Evolutionary conservation across 129 eudicot genomes (phyloP).

Genomic region (Flaveria ramosissima): DNA sequence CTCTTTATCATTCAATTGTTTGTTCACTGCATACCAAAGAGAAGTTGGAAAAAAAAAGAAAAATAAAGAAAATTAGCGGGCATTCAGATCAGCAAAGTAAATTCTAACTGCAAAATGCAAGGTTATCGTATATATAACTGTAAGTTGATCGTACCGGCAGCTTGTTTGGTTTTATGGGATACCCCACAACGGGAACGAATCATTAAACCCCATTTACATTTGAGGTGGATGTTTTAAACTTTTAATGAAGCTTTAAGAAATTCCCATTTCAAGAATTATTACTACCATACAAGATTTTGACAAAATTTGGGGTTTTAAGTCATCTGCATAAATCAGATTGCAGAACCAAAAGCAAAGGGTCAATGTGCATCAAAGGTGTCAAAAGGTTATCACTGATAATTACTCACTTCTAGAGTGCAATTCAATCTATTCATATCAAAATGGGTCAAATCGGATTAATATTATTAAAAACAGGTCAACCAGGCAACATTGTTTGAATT

Average conservation of each 20-base stretch:
- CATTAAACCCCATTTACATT: not conserved
- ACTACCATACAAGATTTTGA: not conserved
- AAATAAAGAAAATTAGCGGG: not conserved
- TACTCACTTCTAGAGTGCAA: not conserved
- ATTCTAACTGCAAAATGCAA: not conserved
- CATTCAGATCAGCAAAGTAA: not conserved
- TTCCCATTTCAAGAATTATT: not conserved
- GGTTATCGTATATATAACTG: not conserved
- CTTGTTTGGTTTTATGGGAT: not conserved
- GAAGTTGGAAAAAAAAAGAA: not conserved
- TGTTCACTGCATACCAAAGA: constrained; percentile 62
- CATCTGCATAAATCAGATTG: constrained; percentile 1
- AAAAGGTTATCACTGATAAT: not conserved
- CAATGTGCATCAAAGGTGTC: not conserved
- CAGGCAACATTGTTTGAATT: not conserved
- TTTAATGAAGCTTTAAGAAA: not conserved
- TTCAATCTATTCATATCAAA: not conserved
- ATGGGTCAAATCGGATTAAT: not conserved
- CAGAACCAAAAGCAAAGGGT: not conserved
- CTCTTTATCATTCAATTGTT: constrained; percentile 91
- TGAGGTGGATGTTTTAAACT: too few relatives aligned
- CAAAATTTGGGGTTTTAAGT: not conserved
- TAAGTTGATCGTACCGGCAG: not conserved
- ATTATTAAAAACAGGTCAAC: not conserved
- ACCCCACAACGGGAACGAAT: not conserved